Conservation (phyloP, 2,329 filamentous ascomycete species). For the Talaromyces islandicus region DNA sequence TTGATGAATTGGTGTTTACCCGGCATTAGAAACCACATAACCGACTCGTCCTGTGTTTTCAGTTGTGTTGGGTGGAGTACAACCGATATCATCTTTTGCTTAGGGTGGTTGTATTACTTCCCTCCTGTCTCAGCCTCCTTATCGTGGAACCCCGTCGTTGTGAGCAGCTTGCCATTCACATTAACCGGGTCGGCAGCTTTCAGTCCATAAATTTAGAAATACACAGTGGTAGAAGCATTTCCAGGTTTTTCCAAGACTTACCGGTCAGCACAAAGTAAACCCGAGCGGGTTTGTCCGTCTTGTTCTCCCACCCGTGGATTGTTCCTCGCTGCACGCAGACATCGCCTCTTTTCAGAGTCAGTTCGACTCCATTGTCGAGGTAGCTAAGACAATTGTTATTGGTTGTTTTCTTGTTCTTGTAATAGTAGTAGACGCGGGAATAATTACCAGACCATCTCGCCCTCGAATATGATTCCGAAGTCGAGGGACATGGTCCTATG, state of each 20-base stretch:
- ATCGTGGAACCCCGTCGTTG: conserved; percentile 1
- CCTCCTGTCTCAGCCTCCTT: conserved; percentile 1
- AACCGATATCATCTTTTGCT: too few species aligned
- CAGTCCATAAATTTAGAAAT: not conserved
- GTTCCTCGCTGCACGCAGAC: conserved; percentile 24
- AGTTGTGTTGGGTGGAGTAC: not conserved
- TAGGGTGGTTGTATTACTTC: not conserved
- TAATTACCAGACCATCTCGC: conserved; percentile 16
- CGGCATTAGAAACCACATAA: not conserved
- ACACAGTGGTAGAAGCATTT: not conserved
- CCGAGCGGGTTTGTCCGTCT: conserved; percentile 11
- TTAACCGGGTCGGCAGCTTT: conserved; percentile 9
- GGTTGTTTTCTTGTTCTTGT: not conserved
- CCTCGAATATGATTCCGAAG: conserved; percentile 25
- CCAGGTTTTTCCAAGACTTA: not conserved
- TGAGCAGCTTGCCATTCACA: conserved; percentile 10
- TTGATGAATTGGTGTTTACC: not conserved
- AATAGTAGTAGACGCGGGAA: not conserved
- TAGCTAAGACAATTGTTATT: conserved; percentile 10
- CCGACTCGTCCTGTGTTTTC: not conserved
- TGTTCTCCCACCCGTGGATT: conserved; percentile 22
- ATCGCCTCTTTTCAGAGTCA: conserved; percentile 19
- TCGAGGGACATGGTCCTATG: conserved; percentile 24
- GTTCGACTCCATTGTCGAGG: conserved; percentile 23
- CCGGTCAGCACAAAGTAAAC: conserved; percentile 17